Conservation (phyloP, 2,329 filamentous ascomycete genomes). For the Coniochaeta hoffmannii region DNA sequence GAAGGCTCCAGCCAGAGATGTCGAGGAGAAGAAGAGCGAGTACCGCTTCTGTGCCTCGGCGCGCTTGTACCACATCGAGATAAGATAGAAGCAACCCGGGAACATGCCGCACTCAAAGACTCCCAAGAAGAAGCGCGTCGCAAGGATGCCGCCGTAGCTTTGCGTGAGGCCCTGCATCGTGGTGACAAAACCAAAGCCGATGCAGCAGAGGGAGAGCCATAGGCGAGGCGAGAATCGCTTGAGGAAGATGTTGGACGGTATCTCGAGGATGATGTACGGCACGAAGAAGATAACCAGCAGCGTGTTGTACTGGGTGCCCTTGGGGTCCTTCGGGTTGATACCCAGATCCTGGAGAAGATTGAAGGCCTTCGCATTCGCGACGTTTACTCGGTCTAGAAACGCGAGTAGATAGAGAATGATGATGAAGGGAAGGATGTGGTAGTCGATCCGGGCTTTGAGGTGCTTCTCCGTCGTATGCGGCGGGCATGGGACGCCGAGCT, state of each 20-base stretch:
- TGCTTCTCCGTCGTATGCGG: constrained; percentile 53
- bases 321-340: constrained; percentile 29
- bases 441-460: constrained; percentile 63
- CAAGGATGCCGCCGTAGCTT: constrained; percentile 70
- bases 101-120: constrained; percentile 71
- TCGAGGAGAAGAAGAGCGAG: constrained; percentile 86
- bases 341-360: constrained; percentile 53
- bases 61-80: constrained; percentile 76
- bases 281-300: constrained; percentile 77
- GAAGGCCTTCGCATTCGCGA: constrained; percentile 69
- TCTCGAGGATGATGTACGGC: constrained; percentile 65
- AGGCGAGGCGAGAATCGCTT: constrained; percentile 60
- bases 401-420: constrained; percentile 65
- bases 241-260: constrained; percentile 65
- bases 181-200: constrained; percentile 70
- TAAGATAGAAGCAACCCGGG: constrained; percentile 64
- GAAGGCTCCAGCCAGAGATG: constrained; percentile 74
- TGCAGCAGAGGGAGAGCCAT: constrained; percentile 78
- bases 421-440: constrained; percentile 64
- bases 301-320: constrained; percentile 60
- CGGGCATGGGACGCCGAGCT: constrained; percentile 32
- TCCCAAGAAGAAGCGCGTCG: constrained; percentile 81
- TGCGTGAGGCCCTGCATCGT: constrained; percentile 69
- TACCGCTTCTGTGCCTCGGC: constrained; percentile 86
- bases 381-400: constrained; percentile 69